phyloP scores from a whole-genome alignment of 1,284 basidiomycete genomes.

The Trametes sp. region DNA sequence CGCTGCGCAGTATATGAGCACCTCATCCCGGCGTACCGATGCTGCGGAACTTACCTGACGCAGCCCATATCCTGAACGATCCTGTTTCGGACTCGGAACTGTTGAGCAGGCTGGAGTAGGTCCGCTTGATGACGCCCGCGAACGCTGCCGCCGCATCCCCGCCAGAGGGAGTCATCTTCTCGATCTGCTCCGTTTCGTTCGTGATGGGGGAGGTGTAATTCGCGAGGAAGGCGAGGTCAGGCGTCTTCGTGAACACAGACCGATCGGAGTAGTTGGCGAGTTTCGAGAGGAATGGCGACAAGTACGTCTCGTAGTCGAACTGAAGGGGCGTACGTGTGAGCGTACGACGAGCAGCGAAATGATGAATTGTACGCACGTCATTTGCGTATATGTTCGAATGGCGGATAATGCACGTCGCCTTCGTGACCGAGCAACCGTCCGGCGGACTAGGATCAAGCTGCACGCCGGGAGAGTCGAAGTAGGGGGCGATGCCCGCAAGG shows the following conservation, averaged over 20 bases:
- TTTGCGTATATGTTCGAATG: conserved; percentile 37
- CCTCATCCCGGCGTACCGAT: no score
- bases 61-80: conserved; percentile 31
- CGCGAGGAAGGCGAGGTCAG: conserved; percentile 25
- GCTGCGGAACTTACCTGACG: conserved; percentile 15
- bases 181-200: conserved; percentile 31
- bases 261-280: conserved; percentile 29
- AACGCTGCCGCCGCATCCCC: conserved; percentile 28
- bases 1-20: neutral
- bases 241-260: conserved; percentile 19
- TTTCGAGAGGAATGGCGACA: conserved; percentile 33
- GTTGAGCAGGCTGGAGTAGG: conserved; percentile 25
- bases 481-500: conserved; percentile 29
- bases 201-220: conserved; percentile 33
- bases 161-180: conserved; percentile 34
- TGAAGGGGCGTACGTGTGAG: neutral
- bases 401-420: conserved; percentile 30
- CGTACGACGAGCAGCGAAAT: no score
- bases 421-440: conserved; percentile 23
- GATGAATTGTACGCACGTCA: conserved; percentile 18
- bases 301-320: conserved; percentile 35
- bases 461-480: conserved; percentile 32
- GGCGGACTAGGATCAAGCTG: conserved; percentile 27
- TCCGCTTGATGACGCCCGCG: conserved; percentile 27
- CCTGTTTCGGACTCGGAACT: neutral